Evolutionary conservation across 177 flowering plant species (phyloP).

Genomic region (Vitis hybrid): DNA sequence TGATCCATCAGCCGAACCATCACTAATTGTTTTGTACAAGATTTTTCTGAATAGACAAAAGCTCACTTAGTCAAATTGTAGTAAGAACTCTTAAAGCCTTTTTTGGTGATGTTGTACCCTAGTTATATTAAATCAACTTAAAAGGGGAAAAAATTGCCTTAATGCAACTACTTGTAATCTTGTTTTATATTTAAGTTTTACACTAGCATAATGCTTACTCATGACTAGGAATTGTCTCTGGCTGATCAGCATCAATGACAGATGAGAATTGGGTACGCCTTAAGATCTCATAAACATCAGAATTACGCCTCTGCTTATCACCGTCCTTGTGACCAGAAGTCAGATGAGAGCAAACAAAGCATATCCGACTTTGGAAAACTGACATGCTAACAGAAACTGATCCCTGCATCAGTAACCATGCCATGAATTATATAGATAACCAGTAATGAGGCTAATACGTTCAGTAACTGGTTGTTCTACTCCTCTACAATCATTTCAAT

Average conservation of each 20-base stretch:
- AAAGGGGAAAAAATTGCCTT: no score
- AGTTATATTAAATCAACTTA: no score
- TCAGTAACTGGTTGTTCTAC: not conserved
- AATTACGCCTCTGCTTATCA: conserved; percentile 77
- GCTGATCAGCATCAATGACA: conserved; percentile 54
- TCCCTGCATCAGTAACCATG: conserved; percentile 59
- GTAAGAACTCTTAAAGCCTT: no score
- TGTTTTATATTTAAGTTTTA: not conserved
- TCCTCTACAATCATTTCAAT: not conserved
- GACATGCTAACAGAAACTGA: conserved; percentile 97
- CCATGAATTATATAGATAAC: conserved; percentile 8
- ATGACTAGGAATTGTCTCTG: conserved; percentile 83
- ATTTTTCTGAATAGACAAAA: no score
- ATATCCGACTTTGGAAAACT: conserved; percentile 74
- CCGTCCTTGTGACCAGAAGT: conserved; percentile 92
- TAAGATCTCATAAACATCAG: conserved; percentile 81
- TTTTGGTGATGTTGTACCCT: no score
- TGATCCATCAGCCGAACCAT: no score
- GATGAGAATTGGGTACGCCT: conserved; percentile 81
- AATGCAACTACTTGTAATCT: no score
- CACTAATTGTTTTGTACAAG: no score
- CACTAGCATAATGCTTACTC: conserved; percentile 59
- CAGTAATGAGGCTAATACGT: not conserved
- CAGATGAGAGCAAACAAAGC: conserved; percentile 96
- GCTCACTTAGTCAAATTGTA: no score